Conservation (phyloP, 805 yeast species). For the Saccharomycopsis babjevae region DNA sequence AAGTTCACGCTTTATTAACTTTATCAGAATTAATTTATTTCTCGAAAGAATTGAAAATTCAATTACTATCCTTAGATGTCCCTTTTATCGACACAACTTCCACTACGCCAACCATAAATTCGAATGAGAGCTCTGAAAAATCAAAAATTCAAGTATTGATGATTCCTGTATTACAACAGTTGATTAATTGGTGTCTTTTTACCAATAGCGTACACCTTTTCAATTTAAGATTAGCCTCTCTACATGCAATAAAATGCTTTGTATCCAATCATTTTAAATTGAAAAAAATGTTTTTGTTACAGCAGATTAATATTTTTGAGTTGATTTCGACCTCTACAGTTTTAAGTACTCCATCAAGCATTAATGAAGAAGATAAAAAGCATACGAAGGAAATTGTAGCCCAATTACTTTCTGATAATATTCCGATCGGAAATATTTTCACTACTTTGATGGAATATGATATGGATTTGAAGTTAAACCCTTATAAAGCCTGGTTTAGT, state of each 20-base stretch:
- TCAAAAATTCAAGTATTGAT: constrained; percentile 22
- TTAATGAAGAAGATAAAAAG: not conserved
- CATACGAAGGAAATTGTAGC: not conserved
- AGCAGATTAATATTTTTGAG: constrained; percentile 46
- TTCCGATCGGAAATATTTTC: constrained; percentile 52
- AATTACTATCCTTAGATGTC: constrained; percentile 76
- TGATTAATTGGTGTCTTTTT: constrained; percentile 73
- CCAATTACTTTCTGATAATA: not conserved
- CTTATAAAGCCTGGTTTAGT: constrained; percentile 83
- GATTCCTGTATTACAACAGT: constrained; percentile 63
- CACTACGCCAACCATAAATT: constrained; percentile 26
- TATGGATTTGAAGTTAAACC: constrained; percentile 61
- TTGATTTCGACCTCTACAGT: constrained; percentile 13
- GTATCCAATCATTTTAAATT: constrained; percentile 54
- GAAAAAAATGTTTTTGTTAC: constrained; percentile 50
- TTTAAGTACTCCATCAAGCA: not conserved
- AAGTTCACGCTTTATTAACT: constrained; percentile 60
- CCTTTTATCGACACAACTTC: constrained; percentile 75
- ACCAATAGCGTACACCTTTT: constrained; percentile 78
- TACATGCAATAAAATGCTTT: constrained; percentile 55
- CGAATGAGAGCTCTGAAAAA: constrained; percentile 16
- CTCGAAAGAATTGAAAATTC: constrained; percentile 56
- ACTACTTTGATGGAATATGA: constrained; percentile 68
- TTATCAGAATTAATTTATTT: constrained; percentile 67
- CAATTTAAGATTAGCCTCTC: constrained; percentile 69